Conservation (phyloP, 345 rosid species). For the Citrus trifoliata region DNA sequence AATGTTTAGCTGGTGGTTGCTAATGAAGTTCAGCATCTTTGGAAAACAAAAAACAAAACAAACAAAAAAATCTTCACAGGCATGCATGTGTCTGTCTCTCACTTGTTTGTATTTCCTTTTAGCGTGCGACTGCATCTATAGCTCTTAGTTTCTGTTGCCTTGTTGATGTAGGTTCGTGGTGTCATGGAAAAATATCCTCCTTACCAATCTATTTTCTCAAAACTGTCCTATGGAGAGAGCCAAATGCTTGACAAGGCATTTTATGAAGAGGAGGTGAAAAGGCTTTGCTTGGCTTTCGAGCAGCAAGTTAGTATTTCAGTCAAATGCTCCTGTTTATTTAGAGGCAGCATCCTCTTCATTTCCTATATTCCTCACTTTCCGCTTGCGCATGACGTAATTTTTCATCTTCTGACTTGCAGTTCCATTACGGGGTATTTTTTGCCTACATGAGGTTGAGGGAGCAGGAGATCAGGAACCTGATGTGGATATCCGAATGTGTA, state of each 20-base stretch:
- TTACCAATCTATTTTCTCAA: constrained; percentile 82
- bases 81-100: not conserved
- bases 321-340: not conserved
- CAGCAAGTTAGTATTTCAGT: constrained; percentile 66
- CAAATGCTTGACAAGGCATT: constrained; percentile 98
- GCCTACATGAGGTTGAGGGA: constrained; percentile 96
- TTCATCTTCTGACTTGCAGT: constrained; percentile 43
- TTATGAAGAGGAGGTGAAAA: constrained; percentile 96
- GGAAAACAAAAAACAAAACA: not conserved
- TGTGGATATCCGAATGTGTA: constrained; percentile 99
- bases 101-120: not conserved
- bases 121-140: not conserved
- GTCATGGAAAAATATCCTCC: constrained; percentile 96
- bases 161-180: constrained; percentile 68
- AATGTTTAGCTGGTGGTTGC: not conserved
- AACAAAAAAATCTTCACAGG: not conserved
- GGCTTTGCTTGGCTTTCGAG: constrained; percentile 96
- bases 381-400: not conserved
- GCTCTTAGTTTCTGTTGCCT: constrained; percentile 8
- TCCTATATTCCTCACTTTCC: not conserved
- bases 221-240: constrained; percentile 90
- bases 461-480: constrained; percentile 97
- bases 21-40: not conserved
- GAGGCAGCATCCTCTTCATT: not conserved
- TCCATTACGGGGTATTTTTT: constrained; percentile 90